These are phyloP conservation scores for Ascocoryne sarcoides DNA, from an alignment of 2,329 filamentous ascomycete species.

Conservation along the genomic window DNA sequence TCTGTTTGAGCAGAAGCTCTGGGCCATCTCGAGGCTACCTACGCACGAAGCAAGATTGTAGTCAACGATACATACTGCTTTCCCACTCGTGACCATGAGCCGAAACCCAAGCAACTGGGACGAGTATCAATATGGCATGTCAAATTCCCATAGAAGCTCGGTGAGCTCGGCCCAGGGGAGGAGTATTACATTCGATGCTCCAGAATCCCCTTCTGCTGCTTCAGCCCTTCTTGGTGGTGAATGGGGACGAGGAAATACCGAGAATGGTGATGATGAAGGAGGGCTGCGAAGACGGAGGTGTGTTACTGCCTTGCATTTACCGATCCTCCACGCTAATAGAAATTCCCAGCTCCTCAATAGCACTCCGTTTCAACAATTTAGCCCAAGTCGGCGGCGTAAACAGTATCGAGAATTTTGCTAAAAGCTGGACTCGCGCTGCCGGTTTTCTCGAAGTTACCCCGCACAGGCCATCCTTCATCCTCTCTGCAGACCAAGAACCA, in stretches of 20 bases:
- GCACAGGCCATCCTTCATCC: conserved; percentile 64
- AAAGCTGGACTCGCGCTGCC: conserved; percentile 85
- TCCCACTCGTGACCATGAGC: conserved; percentile 6
- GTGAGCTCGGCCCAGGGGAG: conserved; percentile 22
- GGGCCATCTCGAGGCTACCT: too few relatives aligned
- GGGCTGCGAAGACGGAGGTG: conserved; percentile 25
- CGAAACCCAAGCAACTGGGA: conserved; percentile 25
- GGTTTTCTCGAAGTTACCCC: conserved; percentile 83
- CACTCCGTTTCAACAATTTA: conserved; percentile 46
- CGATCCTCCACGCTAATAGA: not conserved
- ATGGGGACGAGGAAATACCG: conserved; percentile 7
- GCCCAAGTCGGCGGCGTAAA: conserved; percentile 81
- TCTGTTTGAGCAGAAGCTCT: too few relatives aligned
- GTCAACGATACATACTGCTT: not conserved
- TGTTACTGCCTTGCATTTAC: conserved; percentile 1
- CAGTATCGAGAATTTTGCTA: conserved; percentile 86
- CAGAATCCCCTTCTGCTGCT: conserved; percentile 11
- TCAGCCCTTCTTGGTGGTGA: conserved; percentile 11
- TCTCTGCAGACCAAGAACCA: conserved; percentile 45
- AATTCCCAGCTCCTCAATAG: conserved; percentile 47
- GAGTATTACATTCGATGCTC: conserved; percentile 24
- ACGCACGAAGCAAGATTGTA: too few relatives aligned
- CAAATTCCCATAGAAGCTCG: conserved; percentile 22
- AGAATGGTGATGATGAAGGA: conserved; percentile 10
- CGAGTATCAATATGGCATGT: conserved; percentile 27